Conservation (phyloP, 2,329 filamentous ascomycete genomes). For the Exophiala alcalophila region DNA sequence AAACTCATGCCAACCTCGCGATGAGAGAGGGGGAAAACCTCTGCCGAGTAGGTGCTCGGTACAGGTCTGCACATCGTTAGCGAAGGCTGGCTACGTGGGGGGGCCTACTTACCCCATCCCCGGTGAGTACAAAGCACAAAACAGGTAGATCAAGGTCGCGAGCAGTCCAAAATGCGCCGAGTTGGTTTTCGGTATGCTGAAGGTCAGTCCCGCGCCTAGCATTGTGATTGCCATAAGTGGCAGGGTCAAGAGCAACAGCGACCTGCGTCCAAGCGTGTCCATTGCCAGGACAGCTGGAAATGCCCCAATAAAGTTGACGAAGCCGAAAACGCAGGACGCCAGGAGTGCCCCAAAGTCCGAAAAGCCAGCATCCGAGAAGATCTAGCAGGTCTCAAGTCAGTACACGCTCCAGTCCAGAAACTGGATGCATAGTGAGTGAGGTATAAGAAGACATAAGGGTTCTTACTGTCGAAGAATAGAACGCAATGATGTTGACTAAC, state of each 20-base stretch:
- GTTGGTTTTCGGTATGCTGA: slow-evolving; percentile 36
- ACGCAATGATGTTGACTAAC: slow-evolving; percentile 65
- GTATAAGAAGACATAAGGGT: too few relatives aligned
- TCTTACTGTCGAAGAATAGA: slow-evolving; percentile 60
- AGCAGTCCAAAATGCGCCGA: slow-evolving; percentile 30
- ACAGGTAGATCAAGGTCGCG: slow-evolving; percentile 30
- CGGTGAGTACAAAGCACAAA: slow-evolving; percentile 37
- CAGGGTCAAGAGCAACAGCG: slow-evolving; percentile 56
- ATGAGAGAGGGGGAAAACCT: slow-evolving; percentile 56
- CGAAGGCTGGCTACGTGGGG: not conserved
- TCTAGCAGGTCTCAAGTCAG: too few relatives aligned
- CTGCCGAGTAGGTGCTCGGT: slow-evolving; percentile 53
- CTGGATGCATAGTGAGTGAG: too few relatives aligned
- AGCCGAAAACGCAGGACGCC: slow-evolving; percentile 60
- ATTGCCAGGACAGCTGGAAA: slow-evolving; percentile 61
- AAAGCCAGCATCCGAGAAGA: slow-evolving; percentile 53
- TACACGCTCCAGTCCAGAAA: too few relatives aligned
- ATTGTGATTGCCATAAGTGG: slow-evolving; percentile 52
- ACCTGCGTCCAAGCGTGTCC: slow-evolving; percentile 58
- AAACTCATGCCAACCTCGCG: slow-evolving; percentile 47
- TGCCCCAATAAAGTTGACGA: slow-evolving; percentile 64
- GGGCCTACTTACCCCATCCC: slow-evolving; percentile 52
- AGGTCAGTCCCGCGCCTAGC: slow-evolving; percentile 42
- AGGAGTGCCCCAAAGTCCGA: slow-evolving; percentile 47
- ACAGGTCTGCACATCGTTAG: slow-evolving; percentile 32